Evolutionary conservation across 768 basidiomycete genomes (phyloP).

Genomic region (Russula emetica): DNA sequence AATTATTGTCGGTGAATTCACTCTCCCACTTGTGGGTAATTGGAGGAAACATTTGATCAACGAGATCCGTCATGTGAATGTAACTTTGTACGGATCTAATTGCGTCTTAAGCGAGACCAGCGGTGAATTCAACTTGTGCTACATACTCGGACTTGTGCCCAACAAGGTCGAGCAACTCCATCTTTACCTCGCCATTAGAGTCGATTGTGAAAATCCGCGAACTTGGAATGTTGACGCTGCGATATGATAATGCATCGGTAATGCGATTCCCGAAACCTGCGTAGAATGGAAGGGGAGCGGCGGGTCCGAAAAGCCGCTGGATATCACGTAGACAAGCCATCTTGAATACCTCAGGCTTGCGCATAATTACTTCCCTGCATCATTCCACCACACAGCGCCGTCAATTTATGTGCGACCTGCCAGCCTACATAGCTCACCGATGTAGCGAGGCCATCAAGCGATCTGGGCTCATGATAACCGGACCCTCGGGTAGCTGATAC

Average conservation of each 20-base stretch:
- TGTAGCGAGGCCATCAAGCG: slow-evolving; percentile 91
- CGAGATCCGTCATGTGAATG: slow-evolving; percentile 98
- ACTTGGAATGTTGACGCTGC: slow-evolving; percentile 91
- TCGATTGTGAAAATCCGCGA: slow-evolving; percentile 97
- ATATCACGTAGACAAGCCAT: slow-evolving; percentile 98
- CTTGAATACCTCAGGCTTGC: slow-evolving; percentile 99
- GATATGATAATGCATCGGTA: slow-evolving; percentile 96
- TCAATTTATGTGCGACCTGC: neutral
- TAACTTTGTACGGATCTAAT: slow-evolving; percentile 50
- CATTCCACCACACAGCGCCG: neutral
- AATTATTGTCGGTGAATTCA: slow-evolving; percentile 96
- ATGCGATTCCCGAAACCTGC: slow-evolving; percentile 98
- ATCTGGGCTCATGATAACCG: slow-evolving; percentile 98
- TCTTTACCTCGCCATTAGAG: slow-evolving; percentile 90
- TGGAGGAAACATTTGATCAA: slow-evolving; percentile 99
- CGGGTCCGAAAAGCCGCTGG: slow-evolving; percentile 79
- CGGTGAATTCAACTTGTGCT: neutral
- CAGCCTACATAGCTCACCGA: slow-evolving; percentile 51
- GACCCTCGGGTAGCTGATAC: slow-evolving; percentile 95
- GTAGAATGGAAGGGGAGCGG: slow-evolving; percentile 76
- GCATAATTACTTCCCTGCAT: slow-evolving; percentile 92
- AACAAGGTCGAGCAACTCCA: slow-evolving; percentile 92
- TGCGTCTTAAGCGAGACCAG: neutral
- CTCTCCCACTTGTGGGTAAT: slow-evolving; percentile 84
- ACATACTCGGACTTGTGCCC: slow-evolving; percentile 94